phyloP scores from a whole-genome alignment of 2,329 filamentous ascomycete genomes.

The Fonsecaea monophora region DNA sequence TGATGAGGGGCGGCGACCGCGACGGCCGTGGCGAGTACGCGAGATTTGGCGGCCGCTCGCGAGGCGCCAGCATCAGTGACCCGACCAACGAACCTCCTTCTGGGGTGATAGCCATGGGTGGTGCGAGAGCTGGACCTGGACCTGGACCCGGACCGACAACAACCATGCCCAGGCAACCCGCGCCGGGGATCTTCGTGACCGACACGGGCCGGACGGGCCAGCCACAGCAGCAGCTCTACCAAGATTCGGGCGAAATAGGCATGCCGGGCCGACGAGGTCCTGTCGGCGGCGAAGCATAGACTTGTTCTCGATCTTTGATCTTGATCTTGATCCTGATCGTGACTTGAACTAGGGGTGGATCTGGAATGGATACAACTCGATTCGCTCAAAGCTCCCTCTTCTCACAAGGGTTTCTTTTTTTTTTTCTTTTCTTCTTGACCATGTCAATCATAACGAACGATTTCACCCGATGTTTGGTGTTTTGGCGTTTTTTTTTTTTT shows the following conservation, averaged over 20 bases:
- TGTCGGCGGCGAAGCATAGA: conserved; percentile 33
- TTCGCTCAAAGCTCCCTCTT: too few relatives aligned
- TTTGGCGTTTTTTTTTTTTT: too few relatives aligned
- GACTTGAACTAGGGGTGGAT: background rate
- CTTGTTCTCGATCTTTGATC: background rate
- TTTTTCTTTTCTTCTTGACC: too few relatives aligned
- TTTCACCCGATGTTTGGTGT: too few relatives aligned
- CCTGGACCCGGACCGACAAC: background rate
- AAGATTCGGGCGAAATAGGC: conserved; percentile 16
- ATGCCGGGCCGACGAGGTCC: conserved; percentile 23
- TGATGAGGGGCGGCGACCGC: conserved; percentile 31
- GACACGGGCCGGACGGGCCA: conserved; percentile 1
- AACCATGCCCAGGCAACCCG: conserved; percentile 6
- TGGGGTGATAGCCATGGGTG: background rate
- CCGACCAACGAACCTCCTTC: background rate
- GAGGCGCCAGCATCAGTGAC: background rate
- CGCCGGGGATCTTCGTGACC: conserved; percentile 7
- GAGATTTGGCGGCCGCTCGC: conserved; percentile 14
- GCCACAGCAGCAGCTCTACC: background rate
- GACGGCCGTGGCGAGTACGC: conserved; percentile 33
- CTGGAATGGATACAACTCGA: background rate
- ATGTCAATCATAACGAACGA: too few relatives aligned
- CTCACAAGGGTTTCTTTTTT: too few relatives aligned
- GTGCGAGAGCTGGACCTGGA: background rate
- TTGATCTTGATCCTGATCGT: too few relatives aligned